A percentile compares a stretch with the other conserved stretches of the same genome.
Evolutionary conservation across 371 early-diverging fungal species (phyloP).

Genomic region (Mortierella sp.): DNA sequence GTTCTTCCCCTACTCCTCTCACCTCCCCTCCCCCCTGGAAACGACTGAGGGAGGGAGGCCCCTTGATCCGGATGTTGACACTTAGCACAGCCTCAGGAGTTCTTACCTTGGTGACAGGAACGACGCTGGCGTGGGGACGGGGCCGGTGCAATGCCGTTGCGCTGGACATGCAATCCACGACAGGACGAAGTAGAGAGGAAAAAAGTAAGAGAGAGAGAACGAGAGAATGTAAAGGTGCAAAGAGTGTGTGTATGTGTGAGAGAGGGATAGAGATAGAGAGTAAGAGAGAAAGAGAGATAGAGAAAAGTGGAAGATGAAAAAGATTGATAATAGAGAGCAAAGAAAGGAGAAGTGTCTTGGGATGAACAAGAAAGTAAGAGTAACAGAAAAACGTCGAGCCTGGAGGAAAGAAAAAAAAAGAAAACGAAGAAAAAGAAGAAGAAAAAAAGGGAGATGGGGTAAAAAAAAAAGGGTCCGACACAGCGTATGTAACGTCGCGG

Average conservation of each 20-base stretch:
- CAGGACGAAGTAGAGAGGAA: slow-evolving; percentile 15
- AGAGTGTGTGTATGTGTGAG: slow-evolving; percentile 1
- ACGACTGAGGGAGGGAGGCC: too few relatives aligned
- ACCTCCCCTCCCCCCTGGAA: too few relatives aligned
- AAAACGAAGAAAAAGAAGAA: not conserved
- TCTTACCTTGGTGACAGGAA: too few relatives aligned
- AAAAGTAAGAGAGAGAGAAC: slow-evolving; percentile 1
- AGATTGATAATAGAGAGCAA: not conserved
- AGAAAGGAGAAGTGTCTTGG: not conserved
- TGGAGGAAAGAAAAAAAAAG: not conserved
- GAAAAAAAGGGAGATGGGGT: not conserved
- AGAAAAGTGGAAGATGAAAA: not conserved
- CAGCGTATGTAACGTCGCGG: not conserved
- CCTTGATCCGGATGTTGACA: too few relatives aligned
- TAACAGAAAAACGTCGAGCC: not conserved
- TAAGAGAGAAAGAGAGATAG: not conserved
- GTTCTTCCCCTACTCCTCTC: too few relatives aligned
- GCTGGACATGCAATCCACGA: slow-evolving; percentile 11
- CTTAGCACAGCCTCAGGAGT: too few relatives aligned
- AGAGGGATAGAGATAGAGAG: not conserved
- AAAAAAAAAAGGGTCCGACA: slow-evolving; percentile 2
- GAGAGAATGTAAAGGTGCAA: not conserved
- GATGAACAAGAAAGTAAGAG: not conserved
- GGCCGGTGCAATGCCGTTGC: too few relatives aligned
- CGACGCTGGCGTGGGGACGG: too few relatives aligned